These are phyloP conservation scores for Cladobotryum protrusum DNA, from an alignment of 2,329 filamentous ascomycete species.

Conservation along the genomic window DNA sequence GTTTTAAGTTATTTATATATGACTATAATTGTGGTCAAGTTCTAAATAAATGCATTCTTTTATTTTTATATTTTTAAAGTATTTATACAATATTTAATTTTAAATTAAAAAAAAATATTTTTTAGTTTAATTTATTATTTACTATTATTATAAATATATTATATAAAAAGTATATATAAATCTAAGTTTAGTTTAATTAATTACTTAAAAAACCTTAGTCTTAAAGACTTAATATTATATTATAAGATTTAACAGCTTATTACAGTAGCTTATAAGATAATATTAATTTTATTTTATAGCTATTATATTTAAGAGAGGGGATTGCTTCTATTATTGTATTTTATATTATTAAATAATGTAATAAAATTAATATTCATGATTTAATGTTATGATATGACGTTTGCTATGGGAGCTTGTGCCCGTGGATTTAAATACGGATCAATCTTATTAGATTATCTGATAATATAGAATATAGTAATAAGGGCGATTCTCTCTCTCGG, in stretches of 20 bases:
- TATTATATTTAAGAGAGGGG: background rate
- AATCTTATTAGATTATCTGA: background rate
- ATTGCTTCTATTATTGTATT: background rate
- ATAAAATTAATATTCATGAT: background rate
- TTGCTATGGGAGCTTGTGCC: no score
- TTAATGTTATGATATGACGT: background rate
- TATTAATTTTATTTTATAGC: background rate
- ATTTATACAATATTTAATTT: no score
- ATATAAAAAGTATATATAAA: no score
- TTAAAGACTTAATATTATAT: background rate
- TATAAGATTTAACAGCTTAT: background rate
- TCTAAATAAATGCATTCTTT: no score
- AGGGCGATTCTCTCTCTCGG: background rate
- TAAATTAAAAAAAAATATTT: no score
- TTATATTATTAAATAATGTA: background rate
- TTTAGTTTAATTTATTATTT: no score
- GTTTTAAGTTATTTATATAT: no score
- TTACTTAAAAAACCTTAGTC: background rate
- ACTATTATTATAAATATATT: conserved; percentile 1
- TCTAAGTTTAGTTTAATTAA: background rate
- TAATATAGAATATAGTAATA: background rate
- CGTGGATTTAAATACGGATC: background rate
- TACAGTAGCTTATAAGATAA: background rate
- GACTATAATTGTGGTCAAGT: no score
- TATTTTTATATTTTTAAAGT: background rate